Evolutionary conservation across 306 rosid genomes (phyloP).

Genomic region (Neltuma alba): DNA sequence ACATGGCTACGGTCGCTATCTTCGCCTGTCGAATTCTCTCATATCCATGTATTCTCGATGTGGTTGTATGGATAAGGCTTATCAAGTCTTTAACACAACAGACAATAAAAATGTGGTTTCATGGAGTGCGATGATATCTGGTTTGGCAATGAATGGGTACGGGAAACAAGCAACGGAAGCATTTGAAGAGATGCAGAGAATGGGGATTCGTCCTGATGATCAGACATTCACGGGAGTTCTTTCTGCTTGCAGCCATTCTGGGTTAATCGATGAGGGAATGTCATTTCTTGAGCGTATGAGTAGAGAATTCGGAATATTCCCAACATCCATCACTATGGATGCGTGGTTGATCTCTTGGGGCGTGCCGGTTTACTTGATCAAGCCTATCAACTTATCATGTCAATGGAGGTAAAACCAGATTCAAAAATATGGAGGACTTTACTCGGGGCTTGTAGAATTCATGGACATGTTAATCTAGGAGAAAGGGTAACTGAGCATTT

Average conservation of each 20-base stretch:
- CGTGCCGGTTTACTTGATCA: conserved; percentile 77
- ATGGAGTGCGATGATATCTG: conserved; percentile 94
- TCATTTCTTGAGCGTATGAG: conserved; percentile 62
- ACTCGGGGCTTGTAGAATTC: conserved; percentile 81
- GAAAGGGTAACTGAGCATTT: conserved; percentile 71
- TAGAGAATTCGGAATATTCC: conserved; percentile 61
- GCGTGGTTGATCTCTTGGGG: conserved; percentile 85
- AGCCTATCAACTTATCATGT: conserved; percentile 64
- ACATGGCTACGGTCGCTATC: conserved; percentile 50
- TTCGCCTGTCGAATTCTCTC: conserved; percentile 66
- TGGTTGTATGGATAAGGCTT: conserved; percentile 81
- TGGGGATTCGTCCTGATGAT: conserved; percentile 65
- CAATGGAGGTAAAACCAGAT: conserved; percentile 76
- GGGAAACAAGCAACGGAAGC: conserved; percentile 78
- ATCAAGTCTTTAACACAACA: conserved; percentile 61
- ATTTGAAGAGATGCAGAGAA: conserved; percentile 72
- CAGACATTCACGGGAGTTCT: conserved; percentile 84
- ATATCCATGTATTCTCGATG: conserved; percentile 79
- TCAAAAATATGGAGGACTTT: conserved; percentile 80
- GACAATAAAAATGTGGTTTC: conserved; percentile 60
- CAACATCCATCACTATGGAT: conserved; percentile 78
- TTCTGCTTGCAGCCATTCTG: conserved; percentile 88
- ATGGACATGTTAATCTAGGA: conserved; percentile 67
- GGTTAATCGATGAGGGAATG: conserved; percentile 73
- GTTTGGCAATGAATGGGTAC: conserved; percentile 76